These are phyloP conservation scores for Ilyonectria robusta DNA, from an alignment of 2,329 filamentous ascomycete species.

Conservation along the genomic window DNA sequence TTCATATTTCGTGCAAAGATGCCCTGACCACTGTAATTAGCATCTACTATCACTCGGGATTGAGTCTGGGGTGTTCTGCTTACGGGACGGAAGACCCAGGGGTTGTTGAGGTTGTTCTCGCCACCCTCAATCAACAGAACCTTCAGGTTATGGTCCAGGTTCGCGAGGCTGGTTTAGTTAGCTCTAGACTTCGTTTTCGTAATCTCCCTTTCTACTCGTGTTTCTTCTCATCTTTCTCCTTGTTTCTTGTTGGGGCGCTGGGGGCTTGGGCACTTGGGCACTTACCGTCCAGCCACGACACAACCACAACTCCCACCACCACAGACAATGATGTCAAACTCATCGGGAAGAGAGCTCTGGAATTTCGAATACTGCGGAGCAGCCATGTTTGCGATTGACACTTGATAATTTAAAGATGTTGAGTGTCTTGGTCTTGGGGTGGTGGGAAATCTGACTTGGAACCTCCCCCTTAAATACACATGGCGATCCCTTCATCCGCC, in stretches of 20 bases:
- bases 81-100: conserved; percentile 83
- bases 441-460: not conserved
- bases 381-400: conserved; percentile 35
- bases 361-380: conserved; percentile 36
- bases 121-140: conserved; percentile 80
- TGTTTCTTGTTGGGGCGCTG: no score
- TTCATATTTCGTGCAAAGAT: conserved; percentile 68
- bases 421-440: conserved; percentile 7
- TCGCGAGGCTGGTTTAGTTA: conserved; percentile 73
- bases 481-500: conserved; percentile 3
- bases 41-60: no score
- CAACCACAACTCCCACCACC: conserved; percentile 76
- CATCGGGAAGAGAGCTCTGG: conserved; percentile 70
- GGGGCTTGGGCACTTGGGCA: not conserved
- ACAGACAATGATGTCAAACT: conserved; percentile 73
- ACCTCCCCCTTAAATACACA: conserved; percentile 9
- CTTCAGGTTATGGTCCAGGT: conserved; percentile 80
- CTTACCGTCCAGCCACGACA: conserved; percentile 70
- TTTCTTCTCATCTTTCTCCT: no score
- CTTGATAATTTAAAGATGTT: not conserved
- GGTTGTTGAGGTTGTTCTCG: conserved; percentile 83
- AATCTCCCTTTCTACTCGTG: no score
- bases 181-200: not conserved
- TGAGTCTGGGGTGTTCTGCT: not conserved
- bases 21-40: no score